Conservation (phyloP, 1,284 basidiomycete genomes). For the Takashimella tepidaria region DNA sequence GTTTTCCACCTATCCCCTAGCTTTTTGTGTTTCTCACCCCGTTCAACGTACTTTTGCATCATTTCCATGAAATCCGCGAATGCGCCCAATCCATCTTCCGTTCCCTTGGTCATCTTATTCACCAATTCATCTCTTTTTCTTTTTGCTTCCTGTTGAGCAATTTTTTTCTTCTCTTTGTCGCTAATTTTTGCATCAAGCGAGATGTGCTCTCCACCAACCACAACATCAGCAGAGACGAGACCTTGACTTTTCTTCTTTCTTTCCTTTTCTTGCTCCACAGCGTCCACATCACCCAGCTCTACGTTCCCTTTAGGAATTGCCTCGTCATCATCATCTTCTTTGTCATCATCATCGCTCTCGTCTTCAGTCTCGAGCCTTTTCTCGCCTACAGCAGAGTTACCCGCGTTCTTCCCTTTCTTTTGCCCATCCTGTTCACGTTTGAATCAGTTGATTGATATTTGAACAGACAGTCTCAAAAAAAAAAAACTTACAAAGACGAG, state of each 20-base stretch:
- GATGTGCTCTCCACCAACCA: slow-evolving; percentile 29
- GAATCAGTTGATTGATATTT: too few species aligned
- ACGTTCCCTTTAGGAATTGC: slow-evolving; percentile 2
- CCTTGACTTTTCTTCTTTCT: slow-evolving; percentile 22
- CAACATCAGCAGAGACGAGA: slow-evolving; percentile 30
- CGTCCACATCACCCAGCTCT: neutral
- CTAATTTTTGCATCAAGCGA: slow-evolving; percentile 19
- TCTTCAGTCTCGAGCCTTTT: slow-evolving; percentile 25
- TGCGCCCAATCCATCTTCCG: slow-evolving; percentile 44
- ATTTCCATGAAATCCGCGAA: slow-evolving; percentile 47
- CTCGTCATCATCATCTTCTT: slow-evolving; percentile 31
- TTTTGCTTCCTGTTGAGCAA: slow-evolving; percentile 44
- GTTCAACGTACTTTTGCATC: slow-evolving; percentile 46
- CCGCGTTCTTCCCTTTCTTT: slow-evolving; percentile 38
- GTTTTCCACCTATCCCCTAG: too few species aligned
- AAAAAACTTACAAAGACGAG: slow-evolving; percentile 32
- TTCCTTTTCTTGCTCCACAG: neutral
- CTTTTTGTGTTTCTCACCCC: too few species aligned
- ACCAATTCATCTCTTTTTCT: slow-evolving; percentile 47
- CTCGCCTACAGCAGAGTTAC: slow-evolving; percentile 45
- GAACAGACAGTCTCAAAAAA: too few species aligned
- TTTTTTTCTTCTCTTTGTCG: slow-evolving; percentile 42
- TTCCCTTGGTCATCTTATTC: slow-evolving; percentile 43
- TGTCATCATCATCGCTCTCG: slow-evolving; percentile 19
- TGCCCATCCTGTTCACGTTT: slow-evolving; percentile 37